These are phyloP conservation scores for Recurvomyces mirabilis DNA, from an alignment of 495 filamentous ascomycete species.

Conservation along the genomic window DNA sequence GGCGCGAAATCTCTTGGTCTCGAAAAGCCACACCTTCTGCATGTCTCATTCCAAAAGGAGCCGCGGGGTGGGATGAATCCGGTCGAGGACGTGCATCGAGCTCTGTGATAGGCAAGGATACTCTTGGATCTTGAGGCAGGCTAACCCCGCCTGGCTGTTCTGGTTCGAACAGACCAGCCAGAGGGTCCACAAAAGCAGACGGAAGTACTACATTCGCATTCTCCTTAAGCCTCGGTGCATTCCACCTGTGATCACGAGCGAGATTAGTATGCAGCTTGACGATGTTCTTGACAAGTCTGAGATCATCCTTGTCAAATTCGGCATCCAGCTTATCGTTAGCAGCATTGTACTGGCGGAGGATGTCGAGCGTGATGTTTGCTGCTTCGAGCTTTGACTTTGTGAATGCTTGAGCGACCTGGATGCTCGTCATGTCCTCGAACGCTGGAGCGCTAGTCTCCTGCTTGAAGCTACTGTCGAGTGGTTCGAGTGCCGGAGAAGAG, in stretches of 20 bases:
- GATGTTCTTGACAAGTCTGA: neutral
- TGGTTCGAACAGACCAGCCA: too few relatives aligned
- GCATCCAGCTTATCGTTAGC: neutral
- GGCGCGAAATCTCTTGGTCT: constrained; percentile 13
- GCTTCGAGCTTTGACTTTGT: neutral
- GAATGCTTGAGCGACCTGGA: neutral
- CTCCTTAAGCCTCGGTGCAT: neutral
- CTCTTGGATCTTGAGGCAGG: too few relatives aligned
- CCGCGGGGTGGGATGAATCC: neutral
- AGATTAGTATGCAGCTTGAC: constrained; percentile 1
- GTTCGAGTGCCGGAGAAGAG: too few relatives aligned
- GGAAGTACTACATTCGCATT: too few relatives aligned
- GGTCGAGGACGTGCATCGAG: neutral
- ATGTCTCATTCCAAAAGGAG: neutral
- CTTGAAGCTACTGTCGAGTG: too few relatives aligned
- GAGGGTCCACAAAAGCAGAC: too few relatives aligned
- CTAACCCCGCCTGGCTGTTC: too few relatives aligned
- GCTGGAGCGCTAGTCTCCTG: too few relatives aligned
- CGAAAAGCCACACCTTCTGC: constrained; percentile 11
- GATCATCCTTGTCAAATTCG: neutral
- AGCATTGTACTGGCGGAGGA: neutral
- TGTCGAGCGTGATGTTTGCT: neutral
- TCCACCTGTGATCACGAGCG: constrained; percentile 1
- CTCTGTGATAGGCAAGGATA: neutral
- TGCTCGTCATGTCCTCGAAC: too few relatives aligned